Conservation (phyloP, 2,329 filamentous ascomycete genomes). For the Pleoardoris graminearum region DNA sequence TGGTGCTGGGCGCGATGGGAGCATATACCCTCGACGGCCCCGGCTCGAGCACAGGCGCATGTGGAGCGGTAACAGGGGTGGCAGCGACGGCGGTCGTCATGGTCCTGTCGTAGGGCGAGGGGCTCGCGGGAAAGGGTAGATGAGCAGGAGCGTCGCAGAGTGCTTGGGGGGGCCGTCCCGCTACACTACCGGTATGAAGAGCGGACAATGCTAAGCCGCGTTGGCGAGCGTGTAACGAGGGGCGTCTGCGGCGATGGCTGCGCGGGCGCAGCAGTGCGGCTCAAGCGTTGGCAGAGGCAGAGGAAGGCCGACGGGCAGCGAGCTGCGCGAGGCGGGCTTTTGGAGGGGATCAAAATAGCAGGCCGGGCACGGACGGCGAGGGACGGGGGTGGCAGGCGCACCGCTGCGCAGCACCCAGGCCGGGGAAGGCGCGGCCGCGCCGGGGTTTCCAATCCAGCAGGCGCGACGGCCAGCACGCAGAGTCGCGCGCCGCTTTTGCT, state of each 20-base stretch:
- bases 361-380: conserved; percentile 17
- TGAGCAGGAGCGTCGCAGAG: conserved; percentile 43
- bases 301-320: not conserved
- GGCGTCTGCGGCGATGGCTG: conserved; percentile 16
- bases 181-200: conserved; percentile 42
- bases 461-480: not conserved
- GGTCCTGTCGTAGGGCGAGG: conserved; percentile 34
- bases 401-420: not conserved
- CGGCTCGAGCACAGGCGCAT: conserved; percentile 43
- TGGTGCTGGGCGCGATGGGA: conserved; percentile 49
- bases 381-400: conserved; percentile 10
- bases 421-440: not conserved
- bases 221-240: conserved; percentile 32
- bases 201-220: conserved; percentile 32
- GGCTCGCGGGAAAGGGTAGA: conserved; percentile 21
- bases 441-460: not conserved
- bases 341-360: conserved; percentile 27
- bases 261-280: conserved; percentile 16
- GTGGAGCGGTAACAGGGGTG: conserved; percentile 46
- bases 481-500: not conserved
- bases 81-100: conserved; percentile 55
- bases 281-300: conserved; percentile 8
- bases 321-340: conserved; percentile 18
- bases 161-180: conserved; percentile 33
- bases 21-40: conserved; percentile 49